Conservation (phyloP, 208 protist genomes). For the Wallacemonas rigidus region DNA sequence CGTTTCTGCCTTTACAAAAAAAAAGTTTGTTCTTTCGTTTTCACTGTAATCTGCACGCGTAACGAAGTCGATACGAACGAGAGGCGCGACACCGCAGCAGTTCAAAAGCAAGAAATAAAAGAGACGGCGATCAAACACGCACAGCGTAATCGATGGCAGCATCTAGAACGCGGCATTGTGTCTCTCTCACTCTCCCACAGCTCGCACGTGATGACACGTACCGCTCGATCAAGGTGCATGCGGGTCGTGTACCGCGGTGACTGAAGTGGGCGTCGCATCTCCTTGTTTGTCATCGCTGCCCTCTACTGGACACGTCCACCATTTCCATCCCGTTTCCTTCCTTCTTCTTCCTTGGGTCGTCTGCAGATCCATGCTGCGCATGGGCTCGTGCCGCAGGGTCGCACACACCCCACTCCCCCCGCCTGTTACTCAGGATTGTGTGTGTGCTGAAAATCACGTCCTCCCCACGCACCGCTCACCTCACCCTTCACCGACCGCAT, state of each 20-base stretch:
- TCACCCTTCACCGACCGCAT: constrained; percentile 54
- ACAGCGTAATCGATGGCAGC: neutral
- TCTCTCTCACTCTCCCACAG: too few species aligned
- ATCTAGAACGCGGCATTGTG: too few species aligned
- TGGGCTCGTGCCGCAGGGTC: constrained; percentile 17
- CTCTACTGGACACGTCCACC: neutral
- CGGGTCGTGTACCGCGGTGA: too few species aligned
- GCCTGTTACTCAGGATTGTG: constrained; percentile 28
- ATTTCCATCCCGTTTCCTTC: neutral
- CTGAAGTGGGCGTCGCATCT: too few species aligned
- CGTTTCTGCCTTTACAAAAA: too few species aligned
- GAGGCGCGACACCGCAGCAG: neutral
- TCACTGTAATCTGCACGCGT: neutral
- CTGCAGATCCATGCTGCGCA: constrained; percentile 9
- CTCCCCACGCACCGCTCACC: constrained; percentile 33
- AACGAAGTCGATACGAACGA: too few species aligned
- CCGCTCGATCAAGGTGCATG: too few species aligned
- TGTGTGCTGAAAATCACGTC: constrained; percentile 40
- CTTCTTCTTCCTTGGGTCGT: neutral
- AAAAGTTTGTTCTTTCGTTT: neutral
- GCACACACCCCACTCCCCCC: neutral
- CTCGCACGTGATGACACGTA: too few species aligned
- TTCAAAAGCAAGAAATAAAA: constrained; percentile 16
- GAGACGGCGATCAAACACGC: constrained; percentile 9
- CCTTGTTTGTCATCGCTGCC: too few species aligned